phyloP scores from a whole-genome alignment of 2,329 filamentous ascomycete genomes.

The Verticillium klebahnii region DNA sequence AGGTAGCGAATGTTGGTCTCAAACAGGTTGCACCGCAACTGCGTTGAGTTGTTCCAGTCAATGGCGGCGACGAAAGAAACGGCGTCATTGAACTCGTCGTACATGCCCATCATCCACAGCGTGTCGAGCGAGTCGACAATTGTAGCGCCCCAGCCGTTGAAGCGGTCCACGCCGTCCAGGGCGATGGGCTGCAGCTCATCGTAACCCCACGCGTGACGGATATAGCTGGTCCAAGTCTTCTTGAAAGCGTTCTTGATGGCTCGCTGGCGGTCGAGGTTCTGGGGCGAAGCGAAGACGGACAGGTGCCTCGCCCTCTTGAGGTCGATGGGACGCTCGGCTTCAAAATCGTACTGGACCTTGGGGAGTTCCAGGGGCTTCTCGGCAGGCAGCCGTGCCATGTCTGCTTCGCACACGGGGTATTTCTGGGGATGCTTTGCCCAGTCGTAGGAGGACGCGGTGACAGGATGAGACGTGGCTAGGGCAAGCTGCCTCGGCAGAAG shows the following conservation, averaged over 20 bases:
- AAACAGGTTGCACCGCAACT: constrained; percentile 47
- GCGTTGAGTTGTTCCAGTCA: constrained; percentile 34
- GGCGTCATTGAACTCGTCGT: constrained; percentile 44
- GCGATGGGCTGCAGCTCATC: constrained; percentile 41
- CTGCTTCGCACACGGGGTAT: constrained; percentile 10
- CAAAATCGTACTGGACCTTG: constrained; percentile 10
- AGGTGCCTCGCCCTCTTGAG: constrained; percentile 19
- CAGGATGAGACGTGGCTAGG: neutral
- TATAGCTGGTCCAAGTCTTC: constrained; percentile 37
- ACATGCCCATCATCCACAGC: constrained; percentile 50
- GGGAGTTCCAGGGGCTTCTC: constrained; percentile 6
- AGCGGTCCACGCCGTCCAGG: constrained; percentile 31
- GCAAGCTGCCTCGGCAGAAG: neutral
- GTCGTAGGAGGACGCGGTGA: neutral
- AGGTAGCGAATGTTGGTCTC: constrained; percentile 70
- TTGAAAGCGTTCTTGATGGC: constrained; percentile 20
- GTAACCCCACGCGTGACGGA: constrained; percentile 35
- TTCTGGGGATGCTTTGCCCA: neutral
- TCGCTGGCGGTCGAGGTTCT: neutral
- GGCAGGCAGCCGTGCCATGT: constrained; percentile 12
- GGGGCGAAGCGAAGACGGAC: neutral
- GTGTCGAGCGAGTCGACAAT: constrained; percentile 45
- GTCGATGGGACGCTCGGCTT: constrained; percentile 4
- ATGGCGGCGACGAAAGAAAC: constrained; percentile 37
- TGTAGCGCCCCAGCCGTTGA: constrained; percentile 43